Conservation (phyloP, 192 early-diverging fungal species). For the Entomortierella beljakovae region DNA sequence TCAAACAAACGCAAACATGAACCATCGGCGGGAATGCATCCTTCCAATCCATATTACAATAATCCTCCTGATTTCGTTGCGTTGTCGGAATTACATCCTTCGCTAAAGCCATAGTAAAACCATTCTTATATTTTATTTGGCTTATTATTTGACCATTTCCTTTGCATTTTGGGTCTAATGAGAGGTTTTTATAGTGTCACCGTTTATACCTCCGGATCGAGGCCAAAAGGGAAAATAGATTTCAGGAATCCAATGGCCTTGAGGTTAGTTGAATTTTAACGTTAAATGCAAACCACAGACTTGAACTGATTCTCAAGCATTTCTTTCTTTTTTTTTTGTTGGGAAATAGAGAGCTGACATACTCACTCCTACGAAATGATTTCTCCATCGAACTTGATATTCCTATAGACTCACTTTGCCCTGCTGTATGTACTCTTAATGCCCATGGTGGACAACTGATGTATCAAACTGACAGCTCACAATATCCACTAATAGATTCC, state of each 20-base stretch:
- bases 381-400: slow-evolving; percentile 76
- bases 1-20: slow-evolving; percentile 29
- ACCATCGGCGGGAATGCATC: slow-evolving; percentile 63
- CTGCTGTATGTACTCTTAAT: slow-evolving; percentile 60
- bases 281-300: too few relatives aligned
- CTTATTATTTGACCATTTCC: background rate
- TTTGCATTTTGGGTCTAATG: background rate
- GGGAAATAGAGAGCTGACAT: slow-evolving; percentile 65
- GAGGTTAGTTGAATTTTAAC: slow-evolving; percentile 50
- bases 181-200: slow-evolving; percentile 14
- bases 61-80: slow-evolving; percentile 66
- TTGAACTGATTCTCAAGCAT: too few relatives aligned
- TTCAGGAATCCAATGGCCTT: slow-evolving; percentile 73
- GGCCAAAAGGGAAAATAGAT: slow-evolving; percentile 56
- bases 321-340: background rate
- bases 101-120: slow-evolving; percentile 62
- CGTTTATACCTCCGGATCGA: slow-evolving; percentile 2
- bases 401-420: slow-evolving; percentile 75
- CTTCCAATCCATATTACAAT: slow-evolving; percentile 65
- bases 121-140: background rate
- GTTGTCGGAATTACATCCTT: slow-evolving; percentile 60
- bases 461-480: background rate
- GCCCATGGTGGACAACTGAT: background rate
- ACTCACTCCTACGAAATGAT: slow-evolving; percentile 67
- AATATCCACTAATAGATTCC: slow-evolving; percentile 9